Percentiles rank a stretch among this genome's conserved stretches.
Evolutionary conservation across 2,329 filamentous ascomycete genomes (phyloP).

Genomic region (Aspergillus sergii): DNA sequence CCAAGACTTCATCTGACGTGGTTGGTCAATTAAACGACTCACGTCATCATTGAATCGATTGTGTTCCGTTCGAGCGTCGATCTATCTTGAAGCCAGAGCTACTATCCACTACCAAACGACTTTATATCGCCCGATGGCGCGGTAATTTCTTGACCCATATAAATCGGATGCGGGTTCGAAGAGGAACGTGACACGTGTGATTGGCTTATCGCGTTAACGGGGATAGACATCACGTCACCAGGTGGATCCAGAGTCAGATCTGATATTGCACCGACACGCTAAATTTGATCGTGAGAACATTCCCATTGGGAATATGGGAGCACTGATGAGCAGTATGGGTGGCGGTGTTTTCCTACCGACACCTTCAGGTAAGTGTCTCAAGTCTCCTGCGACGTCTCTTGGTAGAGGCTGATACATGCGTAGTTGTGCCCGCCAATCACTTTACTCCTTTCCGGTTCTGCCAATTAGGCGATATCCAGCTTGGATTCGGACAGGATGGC

Average conservation of each 20-base stretch:
- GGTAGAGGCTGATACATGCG: not conserved
- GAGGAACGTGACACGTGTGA: not conserved
- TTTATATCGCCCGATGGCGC: not conserved
- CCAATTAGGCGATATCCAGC: constrained; percentile 9
- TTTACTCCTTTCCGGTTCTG: not conserved
- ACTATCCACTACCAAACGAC: not conserved
- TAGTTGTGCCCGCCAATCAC: not conserved
- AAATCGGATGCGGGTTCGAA: not conserved
- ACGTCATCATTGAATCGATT: not conserved
- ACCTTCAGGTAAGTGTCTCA: not conserved
- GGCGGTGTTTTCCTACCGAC: not conserved
- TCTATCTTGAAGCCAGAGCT: not conserved
- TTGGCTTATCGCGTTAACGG: not conserved
- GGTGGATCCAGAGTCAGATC: not conserved
- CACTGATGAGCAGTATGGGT: not conserved
- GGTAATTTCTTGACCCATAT: not conserved
- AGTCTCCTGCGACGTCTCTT: not conserved
- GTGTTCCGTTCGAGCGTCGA: not conserved
- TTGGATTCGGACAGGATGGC: constrained; percentile 5
- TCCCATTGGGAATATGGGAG: not conserved
- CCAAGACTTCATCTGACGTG: not conserved
- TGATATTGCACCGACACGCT: not conserved
- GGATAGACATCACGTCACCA: not conserved
- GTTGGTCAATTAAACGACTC: not conserved
- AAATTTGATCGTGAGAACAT: not conserved